Evolutionary conservation across 2,329 filamentous ascomycete species (phyloP), one percentile per base, ranked within the genome.

Genomic region (Microdochium trichocladiopsis): DNA sequence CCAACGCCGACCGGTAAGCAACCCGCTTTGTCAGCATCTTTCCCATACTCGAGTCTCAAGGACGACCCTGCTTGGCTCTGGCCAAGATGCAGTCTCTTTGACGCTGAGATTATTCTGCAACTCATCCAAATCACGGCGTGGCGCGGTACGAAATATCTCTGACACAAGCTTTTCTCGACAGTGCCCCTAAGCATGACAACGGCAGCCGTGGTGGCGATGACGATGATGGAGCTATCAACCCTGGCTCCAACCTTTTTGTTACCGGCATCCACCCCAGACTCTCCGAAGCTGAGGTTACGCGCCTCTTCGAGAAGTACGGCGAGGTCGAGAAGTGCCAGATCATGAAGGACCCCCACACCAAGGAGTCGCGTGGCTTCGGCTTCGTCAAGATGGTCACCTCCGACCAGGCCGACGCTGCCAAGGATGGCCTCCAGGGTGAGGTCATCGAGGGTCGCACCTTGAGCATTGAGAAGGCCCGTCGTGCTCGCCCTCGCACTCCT

Each of bases 311-410:
- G 75, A 99, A 97, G 75, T 97, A 97, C 66, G 94, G 94, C 61
- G 91, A 96, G 68, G 94, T 99, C 50, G 93, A 97, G 76, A 97
- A 95, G 75, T 97, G 93, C 77, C 95, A 96, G 72, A 99, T 99
- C 76, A 99, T 99, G 94, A 85, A 93, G 66, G 94, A 99, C 68
- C 94, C 94, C 56, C 94, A 99, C 73, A 95, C 90, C 66, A 95
- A 96, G 75, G 94, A 99, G 74, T 97, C 93, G 62, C 94, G 94
- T 72, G 94, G 94, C 60, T 99, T 99, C 61, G 94, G 94, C 52
- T 99, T 99, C 76, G 94, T 99, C 69, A 97, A 99, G 79, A 97
- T 99, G 93, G 85, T 91, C 55, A 95, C 90, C 53, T 83, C 90
- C 49, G 93, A 97, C 52, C 89, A 96, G 72, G 94, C 94, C 58